Conservation (phyloP, 768 basidiomycete genomes). For the Pisolithus albus region DNA sequence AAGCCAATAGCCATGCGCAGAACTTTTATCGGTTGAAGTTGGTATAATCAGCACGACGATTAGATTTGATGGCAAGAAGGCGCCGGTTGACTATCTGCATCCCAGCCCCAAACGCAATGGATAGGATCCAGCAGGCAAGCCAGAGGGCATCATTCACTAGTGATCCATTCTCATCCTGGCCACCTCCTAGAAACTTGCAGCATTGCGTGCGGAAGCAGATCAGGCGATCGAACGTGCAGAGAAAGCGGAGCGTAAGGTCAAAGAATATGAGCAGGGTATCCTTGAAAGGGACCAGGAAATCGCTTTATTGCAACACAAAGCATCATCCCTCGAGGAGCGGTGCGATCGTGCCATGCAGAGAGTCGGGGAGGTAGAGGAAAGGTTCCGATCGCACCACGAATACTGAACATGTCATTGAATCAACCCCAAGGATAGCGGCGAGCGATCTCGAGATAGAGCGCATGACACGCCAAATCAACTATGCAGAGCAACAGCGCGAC, state of each 20-base stretch:
- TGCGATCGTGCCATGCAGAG: background rate
- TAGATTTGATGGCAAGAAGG: no score
- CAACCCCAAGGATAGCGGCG: conserved; percentile 55
- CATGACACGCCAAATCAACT: conserved; percentile 85
- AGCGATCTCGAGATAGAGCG: conserved; percentile 97
- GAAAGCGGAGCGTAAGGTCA: background rate
- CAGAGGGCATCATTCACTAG: background rate
- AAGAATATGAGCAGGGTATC: background rate
- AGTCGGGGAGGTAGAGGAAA: background rate
- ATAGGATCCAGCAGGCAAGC: background rate
- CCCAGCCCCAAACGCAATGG: background rate
- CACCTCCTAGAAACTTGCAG: background rate
- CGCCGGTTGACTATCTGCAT: no score
- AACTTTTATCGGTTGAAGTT: background rate
- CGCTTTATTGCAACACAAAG: background rate
- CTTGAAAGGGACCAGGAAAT: background rate
- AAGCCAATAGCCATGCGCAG: no score
- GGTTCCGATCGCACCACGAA: background rate
- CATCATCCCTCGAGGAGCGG: background rate
- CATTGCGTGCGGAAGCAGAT: background rate
- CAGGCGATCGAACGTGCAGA: background rate
- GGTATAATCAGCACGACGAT: no score
- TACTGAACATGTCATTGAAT: conserved; percentile 10
- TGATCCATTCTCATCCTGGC: no score
- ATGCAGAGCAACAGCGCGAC: conserved; percentile 87